A percentile compares a stretch with the other conserved stretches of the same genome.
These are phyloP conservation scores for Russula virescens DNA, from an alignment of 768 basidiomycete genomes.

Conservation along the genomic window DNA sequence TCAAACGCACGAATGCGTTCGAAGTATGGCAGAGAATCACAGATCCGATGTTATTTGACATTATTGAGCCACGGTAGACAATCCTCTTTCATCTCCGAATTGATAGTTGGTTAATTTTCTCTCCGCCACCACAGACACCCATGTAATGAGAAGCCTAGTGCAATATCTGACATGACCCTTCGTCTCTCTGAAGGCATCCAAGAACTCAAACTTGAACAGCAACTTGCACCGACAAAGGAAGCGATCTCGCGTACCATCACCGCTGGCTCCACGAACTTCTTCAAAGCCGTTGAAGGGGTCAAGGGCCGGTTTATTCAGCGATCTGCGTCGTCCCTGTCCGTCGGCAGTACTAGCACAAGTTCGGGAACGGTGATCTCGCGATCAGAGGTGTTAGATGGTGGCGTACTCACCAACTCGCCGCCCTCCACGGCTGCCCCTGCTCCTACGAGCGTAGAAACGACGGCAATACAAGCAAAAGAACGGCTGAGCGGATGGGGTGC, in stretches of 20 bases:
- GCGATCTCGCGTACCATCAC: constrained; percentile 74
- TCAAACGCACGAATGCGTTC: constrained; percentile 82
- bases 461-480: constrained; percentile 21
- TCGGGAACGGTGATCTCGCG: constrained; percentile 29
- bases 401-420: constrained; percentile 20
- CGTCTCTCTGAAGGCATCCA: constrained; percentile 91
- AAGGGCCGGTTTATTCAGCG: constrained; percentile 62
- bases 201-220: constrained; percentile 88
- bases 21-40: constrained; percentile 88
- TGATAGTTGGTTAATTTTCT: neutral
- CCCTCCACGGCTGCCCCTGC: neutral
- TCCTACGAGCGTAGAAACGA: constrained; percentile 26
- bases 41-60: constrained; percentile 90
- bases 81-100: neutral
- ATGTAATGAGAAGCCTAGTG: constrained; percentile 84
- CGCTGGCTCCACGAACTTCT: constrained; percentile 70
- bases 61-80: constrained; percentile 81
- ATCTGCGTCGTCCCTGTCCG: constrained; percentile 24
- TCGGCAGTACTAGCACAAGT: constrained; percentile 23
- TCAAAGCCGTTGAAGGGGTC: constrained; percentile 89
- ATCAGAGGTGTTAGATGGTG: constrained; percentile 25
- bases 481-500: constrained; percentile 20
- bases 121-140: constrained; percentile 59
- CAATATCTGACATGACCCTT: constrained; percentile 86
- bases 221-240: constrained; percentile 89